A percentile compares a stretch with the other conserved stretches of the same genome.
These are phyloP conservation scores for Cantharellus anzutake DNA, from an alignment of 768 basidiomycete genomes.

Conservation along the genomic window DNA sequence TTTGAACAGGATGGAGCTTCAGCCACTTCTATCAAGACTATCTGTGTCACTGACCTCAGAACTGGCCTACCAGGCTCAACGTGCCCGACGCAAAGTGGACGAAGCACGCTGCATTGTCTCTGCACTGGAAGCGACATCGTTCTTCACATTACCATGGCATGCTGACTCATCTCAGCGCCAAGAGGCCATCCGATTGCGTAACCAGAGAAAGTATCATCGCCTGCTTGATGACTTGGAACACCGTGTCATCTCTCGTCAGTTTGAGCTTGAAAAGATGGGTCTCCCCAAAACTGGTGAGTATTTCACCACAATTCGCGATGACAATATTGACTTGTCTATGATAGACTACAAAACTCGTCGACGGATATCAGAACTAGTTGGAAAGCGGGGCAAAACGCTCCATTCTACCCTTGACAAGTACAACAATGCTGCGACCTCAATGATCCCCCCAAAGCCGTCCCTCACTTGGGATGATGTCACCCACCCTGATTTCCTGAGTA, in stretches of 20 bases:
- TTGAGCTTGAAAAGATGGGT: slow-evolving; percentile 2
- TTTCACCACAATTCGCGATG: too few species aligned
- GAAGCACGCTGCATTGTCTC: too few species aligned
- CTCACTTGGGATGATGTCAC: background rate
- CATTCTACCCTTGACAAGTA: background rate
- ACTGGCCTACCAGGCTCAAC: too few species aligned
- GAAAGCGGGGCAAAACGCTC: background rate
- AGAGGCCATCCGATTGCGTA: too few species aligned
- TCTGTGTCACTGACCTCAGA: too few species aligned
- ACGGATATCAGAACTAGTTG: background rate
- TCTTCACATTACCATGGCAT: too few species aligned
- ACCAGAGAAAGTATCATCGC: too few species aligned
- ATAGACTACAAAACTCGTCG: background rate
- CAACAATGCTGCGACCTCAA: background rate
- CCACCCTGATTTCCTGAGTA: background rate
- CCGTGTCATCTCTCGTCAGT: background rate
- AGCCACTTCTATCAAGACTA: too few species aligned
- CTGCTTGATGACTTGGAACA: background rate
- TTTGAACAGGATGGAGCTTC: too few species aligned
- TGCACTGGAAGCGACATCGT: too few species aligned
- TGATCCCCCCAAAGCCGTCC: background rate
- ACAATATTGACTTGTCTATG: background rate
- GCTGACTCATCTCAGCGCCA: too few species aligned
- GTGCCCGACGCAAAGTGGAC: too few species aligned
- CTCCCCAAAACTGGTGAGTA: background rate